Evolutionary conservation across 345 rosid species (phyloP).

Genomic region (Rhizophora mangle): DNA sequence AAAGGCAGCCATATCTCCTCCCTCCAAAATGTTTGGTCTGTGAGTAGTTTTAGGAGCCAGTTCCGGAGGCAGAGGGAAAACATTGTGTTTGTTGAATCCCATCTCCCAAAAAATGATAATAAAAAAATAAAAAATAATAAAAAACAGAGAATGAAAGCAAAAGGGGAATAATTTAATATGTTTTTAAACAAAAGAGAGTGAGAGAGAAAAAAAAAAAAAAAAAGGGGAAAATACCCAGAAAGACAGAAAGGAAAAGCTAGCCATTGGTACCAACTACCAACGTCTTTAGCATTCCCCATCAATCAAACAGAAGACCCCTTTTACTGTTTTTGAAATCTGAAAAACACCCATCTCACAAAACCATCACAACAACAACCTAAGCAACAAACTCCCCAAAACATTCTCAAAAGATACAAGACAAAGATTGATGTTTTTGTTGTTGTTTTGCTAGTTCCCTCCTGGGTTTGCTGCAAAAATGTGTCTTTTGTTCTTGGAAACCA

Average conservation of each 20-base stretch:
- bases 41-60: slow-evolving; percentile 54
- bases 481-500: slow-evolving; percentile 19
- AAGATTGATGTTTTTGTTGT: slow-evolving; percentile 5
- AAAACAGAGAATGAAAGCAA: background rate
- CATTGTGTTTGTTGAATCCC: slow-evolving; percentile 1
- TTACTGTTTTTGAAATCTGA: slow-evolving; percentile 3
- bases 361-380: background rate
- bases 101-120: background rate
- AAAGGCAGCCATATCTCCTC: slow-evolving; percentile 34
- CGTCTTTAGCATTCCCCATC: slow-evolving; percentile 16
- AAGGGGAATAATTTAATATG: no score
- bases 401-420: slow-evolving; percentile 3
- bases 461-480: slow-evolving; percentile 6
- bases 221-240: no score
- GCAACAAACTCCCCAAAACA: background rate
- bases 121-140: slow-evolving; percentile 4
- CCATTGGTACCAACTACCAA: slow-evolving; percentile 5
- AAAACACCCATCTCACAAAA: slow-evolving; percentile 4
- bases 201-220: background rate
- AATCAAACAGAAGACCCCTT: slow-evolving; percentile 14
- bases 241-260: slow-evolving; percentile 16
- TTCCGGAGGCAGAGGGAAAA: slow-evolving; percentile 42
- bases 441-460: slow-evolving; percentile 6
- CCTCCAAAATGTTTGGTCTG: slow-evolving; percentile 66
- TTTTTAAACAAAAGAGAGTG: background rate